phyloP scores from a whole-genome alignment of 345 rosid genomes.

The Nephelium lappaceum region DNA sequence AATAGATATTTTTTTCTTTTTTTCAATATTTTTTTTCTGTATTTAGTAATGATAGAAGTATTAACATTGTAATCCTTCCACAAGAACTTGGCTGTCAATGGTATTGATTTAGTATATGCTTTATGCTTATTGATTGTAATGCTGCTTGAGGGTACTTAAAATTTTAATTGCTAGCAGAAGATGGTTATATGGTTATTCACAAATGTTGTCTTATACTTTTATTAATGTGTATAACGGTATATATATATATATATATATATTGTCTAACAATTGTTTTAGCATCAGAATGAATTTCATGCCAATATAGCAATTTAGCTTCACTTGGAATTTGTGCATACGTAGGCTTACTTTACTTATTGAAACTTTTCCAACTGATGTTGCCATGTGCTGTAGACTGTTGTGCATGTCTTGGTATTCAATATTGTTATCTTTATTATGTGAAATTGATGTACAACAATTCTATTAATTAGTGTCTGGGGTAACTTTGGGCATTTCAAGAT shows the following conservation, averaged over 20 bases:
- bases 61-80: neutral
- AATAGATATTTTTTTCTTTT: neutral
- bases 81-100: neutral
- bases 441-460: neutral
- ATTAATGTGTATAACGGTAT: too few relatives aligned
- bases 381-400: neutral
- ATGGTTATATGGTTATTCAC: neutral
- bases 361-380: neutral
- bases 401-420: conserved; percentile 1
- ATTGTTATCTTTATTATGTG: neutral
- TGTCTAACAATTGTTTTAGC: neutral
- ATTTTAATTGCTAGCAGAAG: neutral
- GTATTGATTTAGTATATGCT: neutral
- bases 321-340: too few relatives aligned
- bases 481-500: neutral
- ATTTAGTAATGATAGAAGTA: neutral
- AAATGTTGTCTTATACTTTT: neutral
- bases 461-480: neutral
- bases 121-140: neutral
- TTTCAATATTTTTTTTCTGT: neutral
- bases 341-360: too few relatives aligned
- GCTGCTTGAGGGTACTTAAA: neutral
- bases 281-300: neutral
- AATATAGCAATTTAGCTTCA: neutral
- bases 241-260: too few relatives aligned